Evolutionary conservation across 2,329 filamentous ascomycete species (phyloP), one percentile per base, ranked within the genome.

Genomic region (Beauveria bassiana): DNA sequence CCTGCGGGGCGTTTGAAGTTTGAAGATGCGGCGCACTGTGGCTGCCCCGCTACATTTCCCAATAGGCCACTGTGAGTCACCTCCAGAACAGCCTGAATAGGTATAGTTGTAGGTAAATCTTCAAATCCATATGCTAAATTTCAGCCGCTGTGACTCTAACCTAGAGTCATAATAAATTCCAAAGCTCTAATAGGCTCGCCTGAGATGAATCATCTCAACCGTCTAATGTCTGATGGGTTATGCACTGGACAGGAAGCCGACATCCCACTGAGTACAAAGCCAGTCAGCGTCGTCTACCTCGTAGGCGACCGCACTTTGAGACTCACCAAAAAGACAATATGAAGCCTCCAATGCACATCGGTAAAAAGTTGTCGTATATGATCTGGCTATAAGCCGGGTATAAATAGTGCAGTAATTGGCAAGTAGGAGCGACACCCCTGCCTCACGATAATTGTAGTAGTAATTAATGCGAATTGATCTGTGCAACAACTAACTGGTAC

Each of bases 21-120:
- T 20, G 38, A 43, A 38, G 42, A 43, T 52, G 4, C 47, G 38
- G 34, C 31, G 46, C 20, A 42, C 46, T n/a, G n/a, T 14, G 18
- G 49, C 12, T 59, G 57, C 57, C 57, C 57, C 57, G 57, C 40
- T 22, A 6, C 22, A 45, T 40, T 46, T 60, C 57, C 57, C 31
- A 46, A 47, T 26, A n/a, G 10, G 55, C 55, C 45, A 14, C 34
- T 5, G 40, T 60, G 57, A 60, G 47, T 60, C 57, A 60, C 49
- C 31, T 12, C 1, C 1, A 10, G 34, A 38, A 38, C 14, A 16
- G 14, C 34, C 34, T 38, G 34, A 38, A 38, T 38, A 38, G 34
- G 34, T 16, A 16, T 38, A 38, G 34, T 38, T 38, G 2, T 38
- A 38, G 34, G 34, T 6, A 14, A 5, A 16, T 38, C 5, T 16